Base-by-base conservation (phyloP, 805 yeast species). In the Ogataea polymorpha region DNA sequence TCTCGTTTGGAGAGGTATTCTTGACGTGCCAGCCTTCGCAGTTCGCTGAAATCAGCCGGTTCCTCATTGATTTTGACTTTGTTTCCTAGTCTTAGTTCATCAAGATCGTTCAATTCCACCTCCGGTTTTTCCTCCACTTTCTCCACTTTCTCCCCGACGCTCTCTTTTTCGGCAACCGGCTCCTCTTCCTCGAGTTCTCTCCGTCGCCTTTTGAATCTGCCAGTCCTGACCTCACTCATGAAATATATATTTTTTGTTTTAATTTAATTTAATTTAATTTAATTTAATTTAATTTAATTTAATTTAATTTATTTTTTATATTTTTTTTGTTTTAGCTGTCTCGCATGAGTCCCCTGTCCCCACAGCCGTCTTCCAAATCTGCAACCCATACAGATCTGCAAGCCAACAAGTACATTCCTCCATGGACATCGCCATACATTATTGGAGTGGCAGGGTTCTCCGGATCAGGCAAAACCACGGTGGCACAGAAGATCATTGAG, bases 381-480 rank as follows among this genome's bases (percentile, higher is more conserved):
- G 21, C 31, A 10, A 23, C 44, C 14, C 29, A 41, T 11, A 40
- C 51, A 2, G 48, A 46, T 32, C 32, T 51, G 32, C 42, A 47
- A 37, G 59, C 56, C 5, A 39, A 45, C 5, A 55, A 53, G 18
- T 85, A 84, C 51, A 70, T 75, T 6, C 95, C 95, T 6, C 95
- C 95, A n/a, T 86, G 95, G 95, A 78, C 80, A 2, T 81, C 84
- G 37, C 95, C 95, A 0, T 86, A 85, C 53, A 77, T 86, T 37
- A 86, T 86, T 49, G 95, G 95, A n/a, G 75, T 86, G 14, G 95
- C 95, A 0, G 95, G 96, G 1, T 74, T 79, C 18, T 78, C 86
- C 12, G 95, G 98, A 2, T 86, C 96, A 0, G 99, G 99, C 2
- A 91, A 91, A 59, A 91, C 98, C 0, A 83, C 95, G 25, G 87